phyloP scores from a whole-genome alignment of 2,329 filamentous ascomycete species.

The Exophiala bonariae region DNA sequence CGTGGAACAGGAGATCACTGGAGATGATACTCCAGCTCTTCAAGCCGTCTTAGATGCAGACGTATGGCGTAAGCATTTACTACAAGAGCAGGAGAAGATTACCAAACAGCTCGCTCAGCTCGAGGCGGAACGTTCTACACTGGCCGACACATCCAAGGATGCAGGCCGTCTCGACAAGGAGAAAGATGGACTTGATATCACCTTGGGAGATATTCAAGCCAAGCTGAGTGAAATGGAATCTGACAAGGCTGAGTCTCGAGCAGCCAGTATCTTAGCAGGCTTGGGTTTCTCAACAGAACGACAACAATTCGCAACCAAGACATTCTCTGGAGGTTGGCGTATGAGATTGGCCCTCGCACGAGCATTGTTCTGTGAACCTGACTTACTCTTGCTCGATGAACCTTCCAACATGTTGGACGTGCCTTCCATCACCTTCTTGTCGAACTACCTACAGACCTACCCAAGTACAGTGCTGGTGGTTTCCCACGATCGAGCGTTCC shows the following conservation, averaged over 20 bases:
- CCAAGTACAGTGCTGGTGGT: constrained; percentile 95
- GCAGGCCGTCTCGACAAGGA: constrained; percentile 82
- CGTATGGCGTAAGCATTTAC: constrained; percentile 94
- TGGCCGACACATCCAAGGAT: constrained; percentile 91
- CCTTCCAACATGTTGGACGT: constrained; percentile 99
- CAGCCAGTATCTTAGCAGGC: constrained; percentile 93
- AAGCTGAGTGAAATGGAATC: constrained; percentile 99
- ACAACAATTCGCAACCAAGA: constrained; percentile 91
- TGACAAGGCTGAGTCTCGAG: constrained; percentile 93
- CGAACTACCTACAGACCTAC: constrained; percentile 90
- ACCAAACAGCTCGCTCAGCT: constrained; percentile 71
- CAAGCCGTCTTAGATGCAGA: constrained; percentile 97
- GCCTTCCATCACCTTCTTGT: constrained; percentile 97
- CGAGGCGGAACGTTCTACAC: constrained; percentile 71
- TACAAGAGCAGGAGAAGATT: constrained; percentile 88
- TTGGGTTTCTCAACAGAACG: constrained; percentile 93
- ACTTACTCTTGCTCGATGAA: constrained; percentile 94
- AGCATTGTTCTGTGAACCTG: constrained; percentile 96
- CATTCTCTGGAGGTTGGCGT: constrained; percentile 98
- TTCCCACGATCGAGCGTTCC: constrained; percentile 97
- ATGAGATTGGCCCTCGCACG: constrained; percentile 94
- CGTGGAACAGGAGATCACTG: constrained; percentile 96
- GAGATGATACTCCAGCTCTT: constrained; percentile 90
- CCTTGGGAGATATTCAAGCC: constrained; percentile 83
- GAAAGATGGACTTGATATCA: constrained; percentile 85